Conservation (phyloP, 2,329 filamentous ascomycete species). For the Chlorencoelia australis region DNA sequence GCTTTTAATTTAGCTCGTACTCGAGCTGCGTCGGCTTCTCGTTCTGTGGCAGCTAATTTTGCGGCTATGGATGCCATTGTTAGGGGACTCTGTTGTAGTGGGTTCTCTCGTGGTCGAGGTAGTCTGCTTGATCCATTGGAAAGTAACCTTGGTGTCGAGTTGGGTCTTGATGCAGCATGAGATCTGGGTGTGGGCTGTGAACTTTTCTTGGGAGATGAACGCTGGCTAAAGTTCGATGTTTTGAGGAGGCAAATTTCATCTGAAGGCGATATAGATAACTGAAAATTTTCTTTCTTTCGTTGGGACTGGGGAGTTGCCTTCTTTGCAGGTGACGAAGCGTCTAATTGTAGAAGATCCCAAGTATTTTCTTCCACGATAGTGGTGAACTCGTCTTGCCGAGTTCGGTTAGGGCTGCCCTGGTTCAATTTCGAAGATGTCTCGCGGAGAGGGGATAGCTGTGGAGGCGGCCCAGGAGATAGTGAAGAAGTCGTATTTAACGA, state of each 20-base stretch:
- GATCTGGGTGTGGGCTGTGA: slow-evolving; percentile 5
- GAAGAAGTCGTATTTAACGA: slow-evolving; percentile 19
- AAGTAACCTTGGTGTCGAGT: slow-evolving; percentile 17
- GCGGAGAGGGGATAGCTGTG: slow-evolving; percentile 36
- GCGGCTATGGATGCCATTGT: slow-evolving; percentile 53
- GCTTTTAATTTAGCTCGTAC: slow-evolving; percentile 53
- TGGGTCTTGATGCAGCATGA: no score
- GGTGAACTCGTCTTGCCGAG: slow-evolving; percentile 31
- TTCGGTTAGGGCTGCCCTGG: slow-evolving; percentile 18
- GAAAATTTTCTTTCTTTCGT: slow-evolving; percentile 6
- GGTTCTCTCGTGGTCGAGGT: slow-evolving; percentile 21
- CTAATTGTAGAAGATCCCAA: slow-evolving; percentile 31
- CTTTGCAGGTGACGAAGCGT: slow-evolving; percentile 28
- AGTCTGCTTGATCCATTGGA: slow-evolving; percentile 17
- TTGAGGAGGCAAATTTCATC: slow-evolving; percentile 19
- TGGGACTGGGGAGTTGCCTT: slow-evolving; percentile 16
- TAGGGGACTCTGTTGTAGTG: slow-evolving; percentile 42
- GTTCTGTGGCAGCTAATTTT: slow-evolving; percentile 53
- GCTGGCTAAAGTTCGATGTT: slow-evolving; percentile 13
- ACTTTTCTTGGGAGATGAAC: no score
- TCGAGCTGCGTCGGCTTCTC: slow-evolving; percentile 52
- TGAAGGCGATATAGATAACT: slow-evolving; percentile 7
- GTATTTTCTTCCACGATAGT: slow-evolving; percentile 40
- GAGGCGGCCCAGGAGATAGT: slow-evolving; percentile 19
- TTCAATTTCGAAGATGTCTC: slow-evolving; percentile 21